phyloP scores from a whole-genome alignment of 2,329 filamentous ascomycete species.

The Calonectria fujianensis region DNA sequence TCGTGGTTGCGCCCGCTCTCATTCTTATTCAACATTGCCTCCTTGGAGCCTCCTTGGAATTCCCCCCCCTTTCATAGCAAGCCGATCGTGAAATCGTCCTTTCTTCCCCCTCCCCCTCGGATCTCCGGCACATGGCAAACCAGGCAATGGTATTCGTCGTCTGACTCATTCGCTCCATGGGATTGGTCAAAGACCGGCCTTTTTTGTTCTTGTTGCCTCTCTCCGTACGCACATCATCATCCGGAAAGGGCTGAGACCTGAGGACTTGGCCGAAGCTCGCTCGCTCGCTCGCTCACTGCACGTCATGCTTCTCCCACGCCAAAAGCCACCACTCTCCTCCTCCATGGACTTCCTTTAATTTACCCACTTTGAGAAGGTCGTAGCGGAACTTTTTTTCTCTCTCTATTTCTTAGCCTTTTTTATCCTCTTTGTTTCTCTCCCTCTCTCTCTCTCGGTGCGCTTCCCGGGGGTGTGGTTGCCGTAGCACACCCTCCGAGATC shows the following conservation, averaged over 20 bases:
- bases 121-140: slow-evolving; percentile 31
- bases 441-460: background rate
- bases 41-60: background rate
- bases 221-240: background rate
- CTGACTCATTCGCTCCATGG: slow-evolving; percentile 16
- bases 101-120: slow-evolving; percentile 10
- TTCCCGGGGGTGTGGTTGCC: slow-evolving; percentile 15
- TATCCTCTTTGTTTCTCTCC: background rate
- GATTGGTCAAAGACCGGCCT: background rate
- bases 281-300: background rate
- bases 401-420: slow-evolving; percentile 8
- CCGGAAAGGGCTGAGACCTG: background rate
- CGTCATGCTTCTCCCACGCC: background rate
- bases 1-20: slow-evolving; percentile 20
- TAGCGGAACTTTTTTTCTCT: slow-evolving; percentile 37
- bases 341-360: background rate
- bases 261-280: slow-evolving; percentile 1
- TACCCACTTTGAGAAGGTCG: slow-evolving; percentile 54
- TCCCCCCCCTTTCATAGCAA: background rate
- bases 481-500: slow-evolving; percentile 33
- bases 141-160: slow-evolving; percentile 1
- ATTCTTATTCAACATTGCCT: background rate
- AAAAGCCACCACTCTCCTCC: background rate
- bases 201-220: background rate
- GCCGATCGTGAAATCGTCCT: slow-evolving; percentile 28